Conservation (phyloP, 768 basidiomycete species). For the Phaffia tasmanica region DNA sequence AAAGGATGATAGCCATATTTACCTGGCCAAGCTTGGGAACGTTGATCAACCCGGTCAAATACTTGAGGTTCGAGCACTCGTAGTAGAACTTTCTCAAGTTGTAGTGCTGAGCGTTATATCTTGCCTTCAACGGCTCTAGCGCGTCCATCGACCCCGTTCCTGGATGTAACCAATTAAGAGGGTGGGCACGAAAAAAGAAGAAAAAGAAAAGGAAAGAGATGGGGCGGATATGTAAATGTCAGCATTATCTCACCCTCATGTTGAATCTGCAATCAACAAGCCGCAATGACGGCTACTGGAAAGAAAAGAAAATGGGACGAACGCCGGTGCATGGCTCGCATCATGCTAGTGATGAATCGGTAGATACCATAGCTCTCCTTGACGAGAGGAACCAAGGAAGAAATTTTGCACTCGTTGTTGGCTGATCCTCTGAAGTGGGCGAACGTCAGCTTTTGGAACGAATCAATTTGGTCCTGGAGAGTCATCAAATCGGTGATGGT, state of each 20-base stretch:
- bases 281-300: conserved; percentile 1
- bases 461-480: conserved; percentile 95
- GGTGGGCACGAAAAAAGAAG: not conserved
- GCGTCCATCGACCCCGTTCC: conserved; percentile 83
- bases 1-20: conserved; percentile 30
- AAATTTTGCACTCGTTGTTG: conserved; percentile 97
- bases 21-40: conserved; percentile 94
- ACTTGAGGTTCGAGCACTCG: conserved; percentile 97
- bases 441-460: conserved; percentile 96
- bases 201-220: not conserved
- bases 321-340: conserved; percentile 93
- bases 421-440: conserved; percentile 79
- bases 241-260: not conserved
- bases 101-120: conserved; percentile 84
- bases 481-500: conserved; percentile 96
- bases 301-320: conserved; percentile 32
- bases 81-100: conserved; percentile 95
- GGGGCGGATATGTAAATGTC: conserved; percentile 6
- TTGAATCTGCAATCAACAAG: not conserved
- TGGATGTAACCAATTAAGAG: conserved; percentile 34
- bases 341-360: conserved; percentile 96
- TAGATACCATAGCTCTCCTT: conserved; percentile 99
- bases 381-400: conserved; percentile 85
- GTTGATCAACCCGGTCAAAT: conserved; percentile 92
- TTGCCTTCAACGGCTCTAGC: conserved; percentile 72